Conservation (phyloP, 352 stramenopile species). For the Phytophthora capsici region DNA sequence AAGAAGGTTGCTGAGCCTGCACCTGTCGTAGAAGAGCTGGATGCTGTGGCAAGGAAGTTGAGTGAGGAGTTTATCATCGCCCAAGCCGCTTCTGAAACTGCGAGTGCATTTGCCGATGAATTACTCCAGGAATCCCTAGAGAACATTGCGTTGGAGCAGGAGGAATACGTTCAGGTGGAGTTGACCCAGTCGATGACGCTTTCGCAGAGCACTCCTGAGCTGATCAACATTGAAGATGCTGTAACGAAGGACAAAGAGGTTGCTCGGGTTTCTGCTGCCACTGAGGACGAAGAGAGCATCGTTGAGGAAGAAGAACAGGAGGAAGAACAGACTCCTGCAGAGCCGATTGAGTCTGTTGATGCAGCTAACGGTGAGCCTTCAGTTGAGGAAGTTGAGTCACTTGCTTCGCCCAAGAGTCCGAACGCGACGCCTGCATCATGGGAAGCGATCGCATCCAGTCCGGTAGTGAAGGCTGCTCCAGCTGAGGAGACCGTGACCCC, state of each 20-base stretch:
- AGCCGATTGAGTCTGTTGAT: conserved; percentile 1
- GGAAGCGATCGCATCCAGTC: conserved; percentile 32
- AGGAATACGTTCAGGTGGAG: conserved; percentile 77
- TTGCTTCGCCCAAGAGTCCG: conserved; percentile 26
- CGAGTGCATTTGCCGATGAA: conserved; percentile 48
- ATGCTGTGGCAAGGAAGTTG: conserved; percentile 27
- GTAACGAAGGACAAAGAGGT: conserved; percentile 21
- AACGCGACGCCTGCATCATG: conserved; percentile 16
- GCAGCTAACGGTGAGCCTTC: conserved; percentile 12
- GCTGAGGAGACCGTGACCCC: conserved; percentile 18
- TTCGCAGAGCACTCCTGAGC: conserved; percentile 33
- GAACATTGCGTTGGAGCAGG: conserved; percentile 55
- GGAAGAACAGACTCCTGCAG: background rate
- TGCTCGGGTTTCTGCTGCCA: conserved; percentile 19
- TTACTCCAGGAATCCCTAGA: conserved; percentile 55
- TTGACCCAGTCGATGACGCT: conserved; percentile 55
- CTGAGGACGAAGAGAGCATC: conserved; percentile 29
- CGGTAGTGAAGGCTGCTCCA: conserved; percentile 13
- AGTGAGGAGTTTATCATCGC: conserved; percentile 39
- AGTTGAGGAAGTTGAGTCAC: background rate
- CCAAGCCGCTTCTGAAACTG: conserved; percentile 45
- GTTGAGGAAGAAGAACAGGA: conserved; percentile 31
- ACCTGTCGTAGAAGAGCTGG: conserved; percentile 17
- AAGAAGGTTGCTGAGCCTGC: conserved; percentile 23
- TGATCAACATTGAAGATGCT: conserved; percentile 38